phyloP scores from a whole-genome alignment of 2,329 filamentous ascomycete genomes.

The Basipetospora chlamydospora region DNA sequence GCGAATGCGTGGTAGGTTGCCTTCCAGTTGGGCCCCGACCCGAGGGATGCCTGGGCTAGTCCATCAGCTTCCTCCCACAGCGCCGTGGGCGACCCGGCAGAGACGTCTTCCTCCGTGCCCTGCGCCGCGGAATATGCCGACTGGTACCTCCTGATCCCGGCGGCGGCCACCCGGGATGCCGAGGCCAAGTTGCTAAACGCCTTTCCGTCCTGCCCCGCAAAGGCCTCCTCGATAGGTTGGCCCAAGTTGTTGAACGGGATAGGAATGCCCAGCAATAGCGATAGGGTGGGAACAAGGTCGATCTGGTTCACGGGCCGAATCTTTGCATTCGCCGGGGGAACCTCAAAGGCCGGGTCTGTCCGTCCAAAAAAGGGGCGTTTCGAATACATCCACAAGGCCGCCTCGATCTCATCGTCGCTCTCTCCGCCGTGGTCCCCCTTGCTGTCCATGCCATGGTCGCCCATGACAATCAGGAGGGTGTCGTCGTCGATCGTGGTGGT shows the following conservation, averaged over 20 bases:
- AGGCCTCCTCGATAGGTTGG: conserved; percentile 85
- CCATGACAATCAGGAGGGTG: conserved; percentile 88
- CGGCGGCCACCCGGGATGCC: conserved; percentile 63
- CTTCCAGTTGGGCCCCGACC: conserved; percentile 15
- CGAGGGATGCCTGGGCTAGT: conserved; percentile 18
- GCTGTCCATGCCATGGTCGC: conserved; percentile 96
- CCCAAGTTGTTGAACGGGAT: conserved; percentile 96
- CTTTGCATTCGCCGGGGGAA: conserved; percentile 59
- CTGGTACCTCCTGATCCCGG: conserved; percentile 84
- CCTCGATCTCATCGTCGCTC: conserved; percentile 89
- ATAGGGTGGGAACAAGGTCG: conserved; percentile 83
- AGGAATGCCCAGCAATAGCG: conserved; percentile 75
- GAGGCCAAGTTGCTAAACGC: conserved; percentile 65
- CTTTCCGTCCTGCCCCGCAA: conserved; percentile 53
- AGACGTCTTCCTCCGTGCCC: conserved; percentile 47
- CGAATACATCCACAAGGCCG: conserved; percentile 97
- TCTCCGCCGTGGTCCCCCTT: conserved; percentile 98
- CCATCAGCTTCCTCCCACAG: conserved; percentile 35
- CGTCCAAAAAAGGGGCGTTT: conserved; percentile 75
- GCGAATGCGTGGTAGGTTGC: conserved; percentile 44
- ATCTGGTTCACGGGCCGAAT: conserved; percentile 70
- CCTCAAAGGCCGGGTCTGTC: conserved; percentile 41
- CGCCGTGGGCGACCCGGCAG: conserved; percentile 19
- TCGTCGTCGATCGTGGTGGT: conserved; percentile 62
- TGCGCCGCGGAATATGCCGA: conserved; percentile 63